These are phyloP conservation scores for Kodamaea jinghongensis DNA, from an alignment of 805 yeast genomes.

Conservation along the genomic window DNA sequence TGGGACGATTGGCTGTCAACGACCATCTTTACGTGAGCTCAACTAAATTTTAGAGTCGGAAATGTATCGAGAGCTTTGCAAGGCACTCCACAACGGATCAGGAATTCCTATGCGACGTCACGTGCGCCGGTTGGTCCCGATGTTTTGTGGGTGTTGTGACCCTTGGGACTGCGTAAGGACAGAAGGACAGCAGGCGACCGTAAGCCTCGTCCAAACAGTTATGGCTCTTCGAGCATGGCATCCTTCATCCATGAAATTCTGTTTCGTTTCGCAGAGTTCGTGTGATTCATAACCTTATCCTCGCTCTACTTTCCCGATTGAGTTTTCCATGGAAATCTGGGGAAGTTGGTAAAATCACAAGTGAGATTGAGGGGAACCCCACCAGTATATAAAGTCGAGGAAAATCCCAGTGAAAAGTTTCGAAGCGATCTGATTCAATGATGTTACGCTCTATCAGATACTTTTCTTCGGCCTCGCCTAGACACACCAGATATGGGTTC, in stretches of 20 bases:
- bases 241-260: too few species aligned
- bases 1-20: constrained; percentile 25
- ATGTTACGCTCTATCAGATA: constrained; percentile 10
- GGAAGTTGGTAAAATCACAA: background rate
- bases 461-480: constrained; percentile 7
- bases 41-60: background rate
- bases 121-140: too few species aligned
- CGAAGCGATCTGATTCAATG: background rate
- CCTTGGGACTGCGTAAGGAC: too few species aligned
- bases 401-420: background rate
- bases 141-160: background rate
- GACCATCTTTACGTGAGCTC: background rate
- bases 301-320: too few species aligned
- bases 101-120: too few species aligned
- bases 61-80: too few species aligned
- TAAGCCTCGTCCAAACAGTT: too few species aligned
- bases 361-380: constrained; percentile 4
- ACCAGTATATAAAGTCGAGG: constrained; percentile 1
- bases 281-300: too few species aligned
- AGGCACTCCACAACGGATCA: too few species aligned
- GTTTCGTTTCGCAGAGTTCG: too few species aligned
- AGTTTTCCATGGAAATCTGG: constrained; percentile 6
- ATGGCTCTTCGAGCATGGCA: too few species aligned
- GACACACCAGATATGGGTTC: constrained; percentile 41
- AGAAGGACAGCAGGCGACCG: too few species aligned